Percentiles rank a stretch among this genome's conserved stretches.
Evolutionary conservation across 2,329 filamentous ascomycete species (phyloP).

Genomic region (Waltergamsia citrina): DNA sequence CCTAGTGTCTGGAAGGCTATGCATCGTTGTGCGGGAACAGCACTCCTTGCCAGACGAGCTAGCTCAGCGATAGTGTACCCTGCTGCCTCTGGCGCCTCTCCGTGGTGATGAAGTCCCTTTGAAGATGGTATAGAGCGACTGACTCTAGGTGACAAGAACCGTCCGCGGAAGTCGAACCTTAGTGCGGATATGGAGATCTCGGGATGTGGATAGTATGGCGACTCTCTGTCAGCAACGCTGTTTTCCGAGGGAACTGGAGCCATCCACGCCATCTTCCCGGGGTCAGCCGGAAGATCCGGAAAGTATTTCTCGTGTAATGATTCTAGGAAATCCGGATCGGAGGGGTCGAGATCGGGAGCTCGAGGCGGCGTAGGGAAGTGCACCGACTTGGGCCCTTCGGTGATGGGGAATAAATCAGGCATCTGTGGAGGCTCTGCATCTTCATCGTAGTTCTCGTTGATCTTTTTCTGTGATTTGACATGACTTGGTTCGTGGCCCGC

Average conservation of each 20-base stretch:
- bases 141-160: constrained; percentile 66
- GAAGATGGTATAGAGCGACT: constrained; percentile 66
- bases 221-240: constrained; percentile 56
- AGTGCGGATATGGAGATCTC: constrained; percentile 66
- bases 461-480: neutral
- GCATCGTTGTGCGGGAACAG: constrained; percentile 79
- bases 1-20: constrained; percentile 88
- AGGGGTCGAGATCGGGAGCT: constrained; percentile 69
- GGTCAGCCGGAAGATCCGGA: constrained; percentile 75
- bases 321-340: constrained; percentile 71
- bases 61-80: constrained; percentile 90
- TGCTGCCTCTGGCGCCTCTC: constrained; percentile 81
- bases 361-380: constrained; percentile 52
- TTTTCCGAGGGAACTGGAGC: constrained; percentile 57
- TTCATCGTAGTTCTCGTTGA: constrained; percentile 24
- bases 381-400: constrained; percentile 29
- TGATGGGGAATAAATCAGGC: constrained; percentile 32
- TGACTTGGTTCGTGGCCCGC: neutral
- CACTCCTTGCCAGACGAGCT: constrained; percentile 68
- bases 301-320: constrained; percentile 92
- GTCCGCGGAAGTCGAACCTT: constrained; percentile 81
- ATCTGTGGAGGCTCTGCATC: constrained; percentile 30
- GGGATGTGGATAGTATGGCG: constrained; percentile 74
- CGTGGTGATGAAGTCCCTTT: constrained; percentile 86
- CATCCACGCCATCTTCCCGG: constrained; percentile 85